Base-by-base conservation (phyloP, 768 basidiomycete genomes). In the Tricholoma furcatifolium region DNA sequence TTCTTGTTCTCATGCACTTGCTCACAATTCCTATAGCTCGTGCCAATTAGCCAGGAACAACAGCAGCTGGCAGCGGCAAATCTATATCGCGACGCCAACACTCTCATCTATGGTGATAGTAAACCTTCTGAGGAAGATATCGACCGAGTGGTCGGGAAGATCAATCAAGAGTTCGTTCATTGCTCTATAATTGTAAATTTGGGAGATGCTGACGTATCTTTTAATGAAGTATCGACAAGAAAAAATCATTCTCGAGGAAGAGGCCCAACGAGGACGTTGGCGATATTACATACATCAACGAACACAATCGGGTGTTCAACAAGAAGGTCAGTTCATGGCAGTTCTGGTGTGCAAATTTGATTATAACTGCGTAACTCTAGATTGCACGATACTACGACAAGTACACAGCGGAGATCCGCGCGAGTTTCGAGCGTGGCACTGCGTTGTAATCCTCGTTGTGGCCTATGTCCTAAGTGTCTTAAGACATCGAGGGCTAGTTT, bases 231-330 rank as follows among this genome's bases (percentile, higher is more conserved):
- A 83, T 93, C 60, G 92, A 94, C 74, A 91, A 92, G 76, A 88
- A 91, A 68, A 77, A 82, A 64, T 94, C 90, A 64, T 92, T 93
- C 74, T 93, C 91, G 36, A 80, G 93, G 59, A 96, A 96, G 72
- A 79, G 79, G 60, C 81, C 76, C 67, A 93, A 96, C 74, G 94
- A 98, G 62, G 91, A 91, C 47, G 88, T 95, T 55, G 94, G 91
- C 49, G 95, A 98, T 60, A 91, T 99, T 69, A 98, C 94, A 5
- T 99, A 98, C 67, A 99, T 99, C 81, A 99, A 99, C 77, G 93
- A 98, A 70, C 87, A 89, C 70, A 95, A 98, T 70, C 83, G 93
- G 57, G 93, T 97, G 43, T 98, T 97, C 81, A 97, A 98, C 82
- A 94, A 93, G 74, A 97, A 96, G 87, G 91, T 86, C 23, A 15